Conservation (phyloP, 768 basidiomycete species). For the Amanita pallidorosea region DNA sequence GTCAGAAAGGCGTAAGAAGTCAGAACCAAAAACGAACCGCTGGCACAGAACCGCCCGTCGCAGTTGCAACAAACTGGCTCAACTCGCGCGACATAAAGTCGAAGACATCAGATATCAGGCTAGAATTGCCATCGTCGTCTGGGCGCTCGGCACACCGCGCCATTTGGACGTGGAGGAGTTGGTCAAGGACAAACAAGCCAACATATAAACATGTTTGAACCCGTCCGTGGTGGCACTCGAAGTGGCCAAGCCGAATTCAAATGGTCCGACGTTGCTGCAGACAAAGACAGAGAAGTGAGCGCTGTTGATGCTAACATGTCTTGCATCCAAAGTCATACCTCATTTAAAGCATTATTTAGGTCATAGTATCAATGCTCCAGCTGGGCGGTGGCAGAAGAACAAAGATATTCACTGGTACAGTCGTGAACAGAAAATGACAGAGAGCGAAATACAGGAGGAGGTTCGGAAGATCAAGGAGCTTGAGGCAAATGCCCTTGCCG, state of each 20-base stretch:
- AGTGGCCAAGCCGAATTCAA: slow-evolving; percentile 91
- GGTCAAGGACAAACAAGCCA: slow-evolving; percentile 5
- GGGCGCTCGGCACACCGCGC: neutral
- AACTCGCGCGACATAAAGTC: slow-evolving; percentile 63
- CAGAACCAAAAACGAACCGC: slow-evolving; percentile 8
- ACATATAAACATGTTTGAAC: slow-evolving; percentile 56
- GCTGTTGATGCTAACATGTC: slow-evolving; percentile 7
- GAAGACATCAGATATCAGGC: slow-evolving; percentile 54
- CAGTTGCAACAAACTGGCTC: slow-evolving; percentile 58
- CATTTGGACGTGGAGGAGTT: neutral
- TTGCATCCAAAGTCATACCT: slow-evolving; percentile 1
- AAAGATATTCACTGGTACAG: slow-evolving; percentile 96
- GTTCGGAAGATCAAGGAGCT: slow-evolving; percentile 75
- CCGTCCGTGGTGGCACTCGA: slow-evolving; percentile 79
- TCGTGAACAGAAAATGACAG: slow-evolving; percentile 39
- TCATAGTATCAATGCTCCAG: slow-evolving; percentile 90
- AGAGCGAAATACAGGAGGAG: slow-evolving; percentile 54
- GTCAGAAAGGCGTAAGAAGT: neutral
- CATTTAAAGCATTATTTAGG: slow-evolving; percentile 78
- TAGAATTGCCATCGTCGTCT: slow-evolving; percentile 15
- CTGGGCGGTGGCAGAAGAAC: slow-evolving; percentile 95
- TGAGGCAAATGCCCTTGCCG: slow-evolving; percentile 80
- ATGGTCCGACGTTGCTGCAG: slow-evolving; percentile 83
- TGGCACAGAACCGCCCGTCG: slow-evolving; percentile 34
- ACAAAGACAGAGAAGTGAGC: slow-evolving; percentile 83